Base-by-base conservation (phyloP, 1,284 basidiomycete genomes). In the Ganoderma meredithae region DNA sequence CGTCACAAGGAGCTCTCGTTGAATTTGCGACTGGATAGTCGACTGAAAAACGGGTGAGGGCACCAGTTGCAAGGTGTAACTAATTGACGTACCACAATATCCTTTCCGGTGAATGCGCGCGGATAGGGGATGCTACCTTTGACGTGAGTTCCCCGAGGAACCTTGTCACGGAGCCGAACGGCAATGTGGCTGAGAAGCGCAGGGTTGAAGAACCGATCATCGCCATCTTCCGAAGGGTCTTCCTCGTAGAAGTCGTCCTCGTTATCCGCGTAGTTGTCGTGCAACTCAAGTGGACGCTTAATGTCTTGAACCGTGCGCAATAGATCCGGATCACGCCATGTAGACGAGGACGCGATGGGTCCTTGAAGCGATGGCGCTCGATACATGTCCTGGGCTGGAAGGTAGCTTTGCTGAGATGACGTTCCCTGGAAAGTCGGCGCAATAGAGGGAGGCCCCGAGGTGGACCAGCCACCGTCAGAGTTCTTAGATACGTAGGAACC, bases 61-160 rank as follows among this genome's bases (percentile, higher is more conserved):
- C 41, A 55, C 15, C 62, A 69, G 52, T 59, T 65, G 10, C 63
- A 64, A 40, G 10, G 12, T 17, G 9, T 27, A 15, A 58, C 17
- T 27, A 41, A 47, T 36, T 19, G 15, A 87, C 95, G 76, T 81
- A 96, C 94, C 68, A 98, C 95, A 62, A 97, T 90, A 76, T 97
- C 95, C 72, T 93, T 93, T 7, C 96, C 96, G 1, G 96, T 98
- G 76, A 98, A 98, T 13, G 94, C 93, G 13, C 88, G 84, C 2
- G 91, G 91, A 78, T 96, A 97, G 0, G 94, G 92, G 58, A 97
- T 93, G 67, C 93, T 93, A 9, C 93, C 94, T 80, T 98, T 98
- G 70, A 96, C 93, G 76, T 99, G 96, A 3, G 90, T 90, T 15
- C 91, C 91, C 60, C 93, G 85, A 1, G 92, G 93, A 0, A 99